Conservation (phyloP, 2,329 filamentous ascomycete genomes). For the Hymenoscyphus albidus region DNA sequence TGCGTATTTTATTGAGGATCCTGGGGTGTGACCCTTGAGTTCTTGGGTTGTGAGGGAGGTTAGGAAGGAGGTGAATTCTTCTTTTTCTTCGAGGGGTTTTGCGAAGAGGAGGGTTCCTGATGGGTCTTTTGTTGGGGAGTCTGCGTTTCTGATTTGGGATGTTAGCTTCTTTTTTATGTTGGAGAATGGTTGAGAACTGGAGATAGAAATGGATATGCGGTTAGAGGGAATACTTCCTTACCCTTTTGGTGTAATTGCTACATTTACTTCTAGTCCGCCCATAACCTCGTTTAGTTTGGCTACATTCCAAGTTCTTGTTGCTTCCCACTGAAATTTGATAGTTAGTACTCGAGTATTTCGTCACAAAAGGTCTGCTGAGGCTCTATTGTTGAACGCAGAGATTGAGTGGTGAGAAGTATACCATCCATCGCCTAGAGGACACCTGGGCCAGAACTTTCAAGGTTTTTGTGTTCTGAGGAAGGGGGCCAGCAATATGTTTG, state of each 20-base stretch:
- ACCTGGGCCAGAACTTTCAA: no score
- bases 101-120: slow-evolving; percentile 52
- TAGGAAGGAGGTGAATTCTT: slow-evolving; percentile 61
- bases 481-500: no score
- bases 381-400: background rate
- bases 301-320: slow-evolving; percentile 59
- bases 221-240: slow-evolving; percentile 17
- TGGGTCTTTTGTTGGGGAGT: slow-evolving; percentile 46
- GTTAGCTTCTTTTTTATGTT: background rate
- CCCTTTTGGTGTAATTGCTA: slow-evolving; percentile 65
- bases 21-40: slow-evolving; percentile 25
- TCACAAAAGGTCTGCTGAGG: background rate
- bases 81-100: slow-evolving; percentile 66
- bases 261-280: slow-evolving; percentile 58
- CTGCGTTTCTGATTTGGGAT: slow-evolving; percentile 41
- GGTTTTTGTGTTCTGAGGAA: no score
- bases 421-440: no score
- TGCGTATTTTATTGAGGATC: slow-evolving; percentile 61
- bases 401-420: background rate
- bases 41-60: slow-evolving; percentile 58
- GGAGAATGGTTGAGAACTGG: background rate
- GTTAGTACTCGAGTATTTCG: background rate
- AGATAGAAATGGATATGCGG: background rate
- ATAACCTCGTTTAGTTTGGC: slow-evolving; percentile 55
- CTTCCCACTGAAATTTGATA: slow-evolving; percentile 48